Base-by-base conservation (phyloP, 768 basidiomycete genomes). In the Pisolithus albus region DNA sequence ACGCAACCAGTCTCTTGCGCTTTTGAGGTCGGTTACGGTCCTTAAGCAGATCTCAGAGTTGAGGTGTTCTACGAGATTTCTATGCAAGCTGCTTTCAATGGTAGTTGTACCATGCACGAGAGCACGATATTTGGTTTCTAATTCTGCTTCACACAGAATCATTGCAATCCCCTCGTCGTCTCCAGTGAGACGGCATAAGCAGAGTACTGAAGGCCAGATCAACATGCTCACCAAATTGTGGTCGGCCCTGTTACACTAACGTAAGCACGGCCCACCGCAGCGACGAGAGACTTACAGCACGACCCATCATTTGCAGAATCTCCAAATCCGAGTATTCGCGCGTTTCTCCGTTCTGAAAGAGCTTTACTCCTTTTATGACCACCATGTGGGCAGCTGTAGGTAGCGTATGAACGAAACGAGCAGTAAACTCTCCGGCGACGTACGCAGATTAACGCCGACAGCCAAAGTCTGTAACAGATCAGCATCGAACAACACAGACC, bases 401-500 rank as follows among this genome's bases (percentile, higher is more conserved):
- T 15, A 5, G 36, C 26, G 28, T 10, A 51, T 26, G 28, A 26
- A 42, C 45, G 34, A 21, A 21, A 9, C 44, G 37, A 24, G 18
- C 13, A 49, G 8, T 34, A 15, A 45, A 5, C 18, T 47, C n/a
- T 5, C 16, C 24, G 2, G 3, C n/a, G 41, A 71, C 83, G 56
- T 61, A 91, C 91, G 96, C 49, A 98, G 75, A 63, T 99, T 98
- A 32, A 98, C 92, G 1, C 96, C 95, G 37, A 97, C 92, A 0
- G 96, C 94, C 23, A 99, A 74, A 13, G 95, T 98, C 88, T 94
- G 58, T 2, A 53, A n/a, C 50, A 7, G 36, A 46, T 56, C 23
- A 60, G 59, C 39, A 40, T 2, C 49, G 23, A 16, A 9, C 21
- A 47, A 40, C 38, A 23, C 7, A 7, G 43, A 36, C 26, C 5